phyloP scores from a whole-genome alignment of 2,329 filamentous ascomycete species.

The Ophiostoma montium region DNA sequence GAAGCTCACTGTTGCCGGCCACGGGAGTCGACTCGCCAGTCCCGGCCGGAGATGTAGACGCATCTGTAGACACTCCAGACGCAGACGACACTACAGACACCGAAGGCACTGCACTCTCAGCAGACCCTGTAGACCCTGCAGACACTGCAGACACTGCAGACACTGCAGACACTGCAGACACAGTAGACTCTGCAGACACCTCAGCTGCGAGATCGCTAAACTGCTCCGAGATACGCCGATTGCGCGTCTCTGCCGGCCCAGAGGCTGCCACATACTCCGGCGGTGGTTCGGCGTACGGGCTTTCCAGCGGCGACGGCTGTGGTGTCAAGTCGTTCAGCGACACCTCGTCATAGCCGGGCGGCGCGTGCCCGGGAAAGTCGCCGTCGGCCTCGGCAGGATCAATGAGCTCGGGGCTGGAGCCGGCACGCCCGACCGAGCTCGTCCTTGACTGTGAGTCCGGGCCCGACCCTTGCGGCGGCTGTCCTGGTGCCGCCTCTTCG shows the following conservation, averaged over 20 bases:
- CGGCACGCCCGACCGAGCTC: conserved; percentile 20
- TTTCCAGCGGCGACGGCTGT: conserved; percentile 20
- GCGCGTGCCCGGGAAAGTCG: conserved; percentile 28
- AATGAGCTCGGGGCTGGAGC: conserved; percentile 37
- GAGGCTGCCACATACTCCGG: conserved; percentile 29
- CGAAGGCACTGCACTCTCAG: no score
- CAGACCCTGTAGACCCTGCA: no score
- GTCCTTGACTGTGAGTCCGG: conserved; percentile 24
- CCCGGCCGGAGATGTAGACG: not conserved
- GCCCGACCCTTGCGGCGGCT: conserved; percentile 9
- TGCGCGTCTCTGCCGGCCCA: not conserved
- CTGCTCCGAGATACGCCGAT: not conserved
- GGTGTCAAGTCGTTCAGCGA: conserved; percentile 21
- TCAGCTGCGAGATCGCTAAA: conserved; percentile 17
- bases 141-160: no score
- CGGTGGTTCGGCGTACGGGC: conserved; percentile 33
- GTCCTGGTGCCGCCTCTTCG: conserved; percentile 4
- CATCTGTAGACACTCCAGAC: not conserved
- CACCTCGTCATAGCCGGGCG: conserved; percentile 37
- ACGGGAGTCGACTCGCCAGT: not conserved
- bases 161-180: no score
- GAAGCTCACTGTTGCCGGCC: not conserved
- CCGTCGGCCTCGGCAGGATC: conserved; percentile 28
- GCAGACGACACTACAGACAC: no score
- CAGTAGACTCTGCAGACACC: no score